These are phyloP conservation scores for Wickerhamiella domercqiae DNA, from an alignment of 805 yeast species.

Conservation along the genomic window DNA sequence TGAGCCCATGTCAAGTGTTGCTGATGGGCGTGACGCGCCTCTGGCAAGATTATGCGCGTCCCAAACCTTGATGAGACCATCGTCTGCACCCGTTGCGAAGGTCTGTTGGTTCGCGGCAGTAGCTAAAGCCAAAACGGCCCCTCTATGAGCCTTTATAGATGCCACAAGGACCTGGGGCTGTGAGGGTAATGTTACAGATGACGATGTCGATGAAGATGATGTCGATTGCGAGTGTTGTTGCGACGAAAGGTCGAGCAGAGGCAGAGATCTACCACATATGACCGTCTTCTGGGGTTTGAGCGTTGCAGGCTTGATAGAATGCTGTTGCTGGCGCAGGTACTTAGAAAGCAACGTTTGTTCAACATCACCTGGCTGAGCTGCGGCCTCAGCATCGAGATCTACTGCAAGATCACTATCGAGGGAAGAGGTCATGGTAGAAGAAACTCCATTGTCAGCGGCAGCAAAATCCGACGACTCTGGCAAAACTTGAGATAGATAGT, in stretches of 20 bases:
- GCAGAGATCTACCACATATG: background rate
- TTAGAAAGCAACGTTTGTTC: background rate
- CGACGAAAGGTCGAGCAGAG: background rate
- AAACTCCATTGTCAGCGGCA: background rate
- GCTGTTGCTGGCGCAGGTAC: background rate
- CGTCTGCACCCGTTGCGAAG: slow-evolving; percentile 64
- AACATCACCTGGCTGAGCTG: background rate
- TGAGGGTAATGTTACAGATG: background rate
- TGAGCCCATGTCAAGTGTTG: slow-evolving; percentile 25
- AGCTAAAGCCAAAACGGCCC: slow-evolving; percentile 40
- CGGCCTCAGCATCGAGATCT: background rate
- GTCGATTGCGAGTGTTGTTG: background rate
- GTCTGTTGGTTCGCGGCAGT: slow-evolving; percentile 47
- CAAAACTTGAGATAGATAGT: slow-evolving; percentile 37
- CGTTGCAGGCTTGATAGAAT: background rate
- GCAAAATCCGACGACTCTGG: background rate
- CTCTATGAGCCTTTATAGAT: slow-evolving; percentile 46
- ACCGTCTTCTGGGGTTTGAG: background rate
- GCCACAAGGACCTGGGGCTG: slow-evolving; percentile 31
- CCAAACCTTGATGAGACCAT: slow-evolving; percentile 67
- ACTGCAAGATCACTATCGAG: background rate
- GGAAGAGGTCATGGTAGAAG: too few relatives aligned
- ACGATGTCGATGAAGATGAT: background rate
- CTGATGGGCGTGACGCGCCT: slow-evolving; percentile 28
- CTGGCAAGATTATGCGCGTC: slow-evolving; percentile 49